Base-by-base conservation (phyloP, 352 stramenopile genomes). In the Blastocystis sp. region DNA sequence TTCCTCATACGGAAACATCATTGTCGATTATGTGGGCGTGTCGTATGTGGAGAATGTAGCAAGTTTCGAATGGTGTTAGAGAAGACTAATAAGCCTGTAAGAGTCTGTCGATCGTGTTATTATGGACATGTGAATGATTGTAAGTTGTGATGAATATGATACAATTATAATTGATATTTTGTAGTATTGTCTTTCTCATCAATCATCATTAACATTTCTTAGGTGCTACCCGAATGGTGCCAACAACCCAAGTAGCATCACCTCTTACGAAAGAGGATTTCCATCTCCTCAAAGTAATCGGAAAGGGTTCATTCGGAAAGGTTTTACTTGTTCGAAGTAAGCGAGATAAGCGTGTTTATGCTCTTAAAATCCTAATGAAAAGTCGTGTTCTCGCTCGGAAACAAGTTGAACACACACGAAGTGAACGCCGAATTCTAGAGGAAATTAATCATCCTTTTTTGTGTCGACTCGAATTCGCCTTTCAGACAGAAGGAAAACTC, bases 361-460 rank as follows among this genome's bases (percentile, higher is more conserved):
- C 94, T 3, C 95, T 97, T 93, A 97, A 97, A 77, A 93, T 96
- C 33, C 90, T 96, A 82, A 95, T 93, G 54, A 97, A 97, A 90
- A 93, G 94, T 58, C 94, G 95, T 89, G 95, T 97, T 24, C 92
- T 98, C 51, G 95, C 96, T 89, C 92, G 95, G 90, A 95, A 97
- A 90, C 96, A 98, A 91, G 95, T 98, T 30, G 95, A 98, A 92
- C 94, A 97, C 90, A 98, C 95, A 6, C 95, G 97, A 91, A 98
- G 95, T 9, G 96, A 99, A 92, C 94, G 96, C 56, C 94, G 95
- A 78, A 95, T 99, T 59, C 92, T 99, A 9, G 95, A 94, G 53
- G 92, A 95, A n/a, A 94, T 97, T 27, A 96, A 95, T 89, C 96
- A 99, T 91, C 95, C 96, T 53, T 98, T 98, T 92, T 98, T 99